Base-by-base conservation (phyloP, 768 basidiomycete genomes). In the Mycena filopes region DNA sequence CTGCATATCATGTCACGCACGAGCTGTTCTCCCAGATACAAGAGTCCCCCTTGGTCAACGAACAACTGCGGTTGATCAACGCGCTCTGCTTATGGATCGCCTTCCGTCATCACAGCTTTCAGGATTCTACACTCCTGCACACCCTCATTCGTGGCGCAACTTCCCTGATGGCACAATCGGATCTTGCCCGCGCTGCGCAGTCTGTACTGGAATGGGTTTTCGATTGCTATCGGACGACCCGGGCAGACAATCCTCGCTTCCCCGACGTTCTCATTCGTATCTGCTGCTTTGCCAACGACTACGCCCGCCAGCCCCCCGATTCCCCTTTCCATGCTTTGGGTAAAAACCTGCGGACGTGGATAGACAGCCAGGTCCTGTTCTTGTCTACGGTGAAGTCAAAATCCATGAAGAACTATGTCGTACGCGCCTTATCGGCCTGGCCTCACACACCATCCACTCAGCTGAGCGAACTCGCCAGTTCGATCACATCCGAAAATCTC, bases 201-300 rank as follows among this genome's bases (percentile, higher is more conserved):
- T 93, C 91, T 3, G 84, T 96, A 42, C 79, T 96, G 13, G 87
- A 89, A 50, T 96, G 94, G 93, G 86, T 86, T 4, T 88, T 96
- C 67, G 77, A 77, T 16, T 72, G 80, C 40, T 91, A 89, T 72
- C 78, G 79, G 43, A 75, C 68, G 55, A 67, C 72, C 9, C 76
- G 73, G 10, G 71, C 79, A 50, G 79, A 77, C 36, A 86, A 91
- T 69, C 74, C 83, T 40, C 80, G 83, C 12, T 80, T 95, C 51
- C 82, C 91, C 16, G 86, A 91, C 65, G 78, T 90, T 60, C 78
- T 96, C 40, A 84, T 92, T 67, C 89, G 88, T n/a, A 84, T 94
- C 46, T 85, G 84, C 65, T 86, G 85, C 65, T 76, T 85, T 47
- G 84, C 87, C 20, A 80, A 90, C 67, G 87, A 89, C 70, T 88